Evolutionary conservation across 352 stramenopile species (phyloP).

Genomic region (Pythium utonaiense): DNA sequence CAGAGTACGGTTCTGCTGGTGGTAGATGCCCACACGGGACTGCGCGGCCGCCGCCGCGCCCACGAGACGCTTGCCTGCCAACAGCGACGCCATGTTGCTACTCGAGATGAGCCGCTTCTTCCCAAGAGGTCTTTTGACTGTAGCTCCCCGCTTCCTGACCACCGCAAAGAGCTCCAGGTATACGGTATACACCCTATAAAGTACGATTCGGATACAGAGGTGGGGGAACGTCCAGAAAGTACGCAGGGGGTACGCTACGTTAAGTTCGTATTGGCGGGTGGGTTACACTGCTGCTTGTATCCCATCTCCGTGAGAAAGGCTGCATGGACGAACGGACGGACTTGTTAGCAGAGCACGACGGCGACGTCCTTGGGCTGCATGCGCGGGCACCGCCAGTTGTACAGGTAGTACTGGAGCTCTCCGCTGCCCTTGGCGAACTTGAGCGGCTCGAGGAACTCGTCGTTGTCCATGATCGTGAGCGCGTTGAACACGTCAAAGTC

Average conservation of each 20-base stretch:
- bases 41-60: slow-evolving; percentile 5
- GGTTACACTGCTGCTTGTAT: not conserved
- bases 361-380: slow-evolving; percentile 52
- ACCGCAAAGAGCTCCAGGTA: slow-evolving; percentile 11
- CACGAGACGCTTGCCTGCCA: slow-evolving; percentile 29
- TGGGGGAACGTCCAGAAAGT: too few species aligned
- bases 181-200: slow-evolving; percentile 7
- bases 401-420: slow-evolving; percentile 74
- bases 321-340: not conserved
- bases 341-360: slow-evolving; percentile 36
- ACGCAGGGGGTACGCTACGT: not conserved
- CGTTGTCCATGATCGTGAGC: slow-evolving; percentile 66
- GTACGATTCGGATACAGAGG: not conserved
- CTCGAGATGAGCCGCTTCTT: not conserved
- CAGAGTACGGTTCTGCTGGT: slow-evolving; percentile 61
- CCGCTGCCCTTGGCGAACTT: slow-evolving; percentile 62
- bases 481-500: slow-evolving; percentile 68
- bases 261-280: slow-evolving; percentile 10
- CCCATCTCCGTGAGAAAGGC: not conserved
- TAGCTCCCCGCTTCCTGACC: slow-evolving; percentile 13
- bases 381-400: slow-evolving; percentile 72
- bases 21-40: not conserved
- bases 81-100: slow-evolving; percentile 22
- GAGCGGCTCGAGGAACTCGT: slow-evolving; percentile 45
- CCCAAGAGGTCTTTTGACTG: not conserved